phyloP scores from a whole-genome alignment of 345 rosid species.

The Anastatica hierochuntica region DNA sequence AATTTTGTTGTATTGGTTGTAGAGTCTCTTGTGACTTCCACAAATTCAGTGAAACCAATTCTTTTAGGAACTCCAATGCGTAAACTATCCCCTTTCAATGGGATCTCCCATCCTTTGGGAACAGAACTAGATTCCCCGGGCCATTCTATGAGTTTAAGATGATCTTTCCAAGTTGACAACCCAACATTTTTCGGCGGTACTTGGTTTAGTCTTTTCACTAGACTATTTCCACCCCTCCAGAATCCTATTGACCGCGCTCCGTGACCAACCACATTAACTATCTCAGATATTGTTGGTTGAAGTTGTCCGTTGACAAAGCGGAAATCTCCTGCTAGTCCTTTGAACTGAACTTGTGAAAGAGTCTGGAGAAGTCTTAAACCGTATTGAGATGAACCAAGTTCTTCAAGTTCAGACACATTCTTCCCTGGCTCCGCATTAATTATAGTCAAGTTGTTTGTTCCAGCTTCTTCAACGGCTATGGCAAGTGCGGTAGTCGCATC shows the following conservation, averaged over 20 bases:
- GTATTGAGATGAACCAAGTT: slow-evolving; percentile 30
- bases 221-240: slow-evolving; percentile 35
- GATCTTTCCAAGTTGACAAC: slow-evolving; percentile 21
- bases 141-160: slow-evolving; percentile 23
- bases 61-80: slow-evolving; percentile 38
- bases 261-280: slow-evolving; percentile 31
- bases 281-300: slow-evolving; percentile 28
- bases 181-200: neutral
- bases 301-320: slow-evolving; percentile 26
- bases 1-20: neutral
- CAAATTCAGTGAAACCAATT: slow-evolving; percentile 28
- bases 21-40: slow-evolving; percentile 27
- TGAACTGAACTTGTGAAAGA: slow-evolving; percentile 26
- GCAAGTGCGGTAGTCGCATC: slow-evolving; percentile 41
- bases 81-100: slow-evolving; percentile 34
- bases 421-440: slow-evolving; percentile 4
- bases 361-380: slow-evolving; percentile 31
- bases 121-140: slow-evolving; percentile 25
- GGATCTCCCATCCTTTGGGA: slow-evolving; percentile 45
- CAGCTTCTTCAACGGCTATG: slow-evolving; percentile 38
- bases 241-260: slow-evolving; percentile 32
- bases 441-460: slow-evolving; percentile 13
- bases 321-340: slow-evolving; percentile 36
- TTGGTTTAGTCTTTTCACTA: slow-evolving; percentile 17
- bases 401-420: slow-evolving; percentile 27